A percentile compares a stretch with the other conserved stretches of the same genome.
phyloP scores from a whole-genome alignment of 768 basidiomycete genomes.

The Auriscalpium orientale region DNA sequence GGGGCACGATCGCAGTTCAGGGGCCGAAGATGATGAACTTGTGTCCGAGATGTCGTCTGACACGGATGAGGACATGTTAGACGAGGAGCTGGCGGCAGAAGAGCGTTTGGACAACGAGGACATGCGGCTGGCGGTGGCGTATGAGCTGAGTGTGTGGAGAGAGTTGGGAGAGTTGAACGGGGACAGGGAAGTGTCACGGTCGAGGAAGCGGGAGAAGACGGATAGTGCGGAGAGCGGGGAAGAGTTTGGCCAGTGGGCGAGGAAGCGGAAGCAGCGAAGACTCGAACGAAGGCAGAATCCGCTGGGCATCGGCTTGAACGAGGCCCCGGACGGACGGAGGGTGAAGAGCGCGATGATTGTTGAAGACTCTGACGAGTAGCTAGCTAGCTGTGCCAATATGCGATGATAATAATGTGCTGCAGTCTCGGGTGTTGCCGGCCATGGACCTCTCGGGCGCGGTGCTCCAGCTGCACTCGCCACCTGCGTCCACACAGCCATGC shows the following conservation, averaged over 20 bases:
- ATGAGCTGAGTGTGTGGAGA: constrained; percentile 38
- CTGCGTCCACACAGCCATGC: no score
- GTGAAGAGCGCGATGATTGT: constrained; percentile 11
- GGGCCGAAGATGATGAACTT: not conserved
- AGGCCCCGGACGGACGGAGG: constrained; percentile 4
- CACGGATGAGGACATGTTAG: constrained; percentile 31
- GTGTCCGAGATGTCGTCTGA: constrained; percentile 17
- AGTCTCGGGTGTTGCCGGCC: no score
- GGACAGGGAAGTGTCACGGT: not conserved
- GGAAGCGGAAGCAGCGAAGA: constrained; percentile 1
- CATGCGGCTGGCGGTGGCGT: constrained; percentile 19
- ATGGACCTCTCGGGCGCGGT: no score
- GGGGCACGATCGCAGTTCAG: constrained; percentile 4
- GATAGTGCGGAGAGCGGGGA: not conserved
- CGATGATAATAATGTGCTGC: no score
- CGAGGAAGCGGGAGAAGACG: not conserved
- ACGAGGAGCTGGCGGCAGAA: constrained; percentile 37
- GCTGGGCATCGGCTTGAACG: not conserved
- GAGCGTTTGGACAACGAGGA: constrained; percentile 33
- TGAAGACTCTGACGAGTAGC: constrained; percentile 3
- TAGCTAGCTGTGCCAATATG: no score
- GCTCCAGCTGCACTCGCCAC: no score
- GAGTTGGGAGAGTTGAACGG: not conserved
- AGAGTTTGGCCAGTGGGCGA: not conserved
- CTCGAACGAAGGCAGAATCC: not conserved